Conservation (phyloP, 768 basidiomycete species). For the Clathrus columnatus region DNA sequence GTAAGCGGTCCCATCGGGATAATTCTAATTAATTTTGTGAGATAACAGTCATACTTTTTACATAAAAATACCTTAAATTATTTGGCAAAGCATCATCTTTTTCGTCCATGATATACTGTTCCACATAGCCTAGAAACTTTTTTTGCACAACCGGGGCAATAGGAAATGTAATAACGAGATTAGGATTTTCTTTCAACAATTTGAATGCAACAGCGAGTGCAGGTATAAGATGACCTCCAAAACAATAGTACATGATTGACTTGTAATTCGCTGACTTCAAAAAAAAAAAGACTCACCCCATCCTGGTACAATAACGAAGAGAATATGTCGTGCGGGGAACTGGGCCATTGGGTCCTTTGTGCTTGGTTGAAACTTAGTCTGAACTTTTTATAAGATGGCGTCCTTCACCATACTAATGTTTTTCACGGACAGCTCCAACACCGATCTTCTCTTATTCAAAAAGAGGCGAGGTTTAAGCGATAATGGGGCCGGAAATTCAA, state of each 20-base stretch:
- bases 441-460: too few relatives aligned
- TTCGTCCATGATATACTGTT: not conserved
- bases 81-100: not conserved
- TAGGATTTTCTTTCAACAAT: not conserved
- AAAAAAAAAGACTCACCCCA: not conserved
- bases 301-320: not conserved
- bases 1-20: not conserved
- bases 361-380: too few relatives aligned
- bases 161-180: not conserved
- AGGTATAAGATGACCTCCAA: slow-evolving; percentile 2
- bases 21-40: not conserved
- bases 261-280: not conserved
- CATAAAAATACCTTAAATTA: not conserved
- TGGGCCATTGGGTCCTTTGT: too few relatives aligned
- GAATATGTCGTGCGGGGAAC: not conserved
- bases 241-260: not conserved
- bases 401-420: too few relatives aligned
- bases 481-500: too few relatives aligned
- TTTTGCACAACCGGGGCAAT: not conserved
- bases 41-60: too few relatives aligned
- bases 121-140: not conserved
- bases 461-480: too few relatives aligned
- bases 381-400: too few relatives aligned
- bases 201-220: not conserved
- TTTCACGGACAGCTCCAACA: too few relatives aligned